A percentile compares a stretch with the other conserved stretches of the same genome.
These are phyloP conservation scores for Epichloe sp. DNA, from an alignment of 2,329 filamentous ascomycete species.

Conservation along the genomic window DNA sequence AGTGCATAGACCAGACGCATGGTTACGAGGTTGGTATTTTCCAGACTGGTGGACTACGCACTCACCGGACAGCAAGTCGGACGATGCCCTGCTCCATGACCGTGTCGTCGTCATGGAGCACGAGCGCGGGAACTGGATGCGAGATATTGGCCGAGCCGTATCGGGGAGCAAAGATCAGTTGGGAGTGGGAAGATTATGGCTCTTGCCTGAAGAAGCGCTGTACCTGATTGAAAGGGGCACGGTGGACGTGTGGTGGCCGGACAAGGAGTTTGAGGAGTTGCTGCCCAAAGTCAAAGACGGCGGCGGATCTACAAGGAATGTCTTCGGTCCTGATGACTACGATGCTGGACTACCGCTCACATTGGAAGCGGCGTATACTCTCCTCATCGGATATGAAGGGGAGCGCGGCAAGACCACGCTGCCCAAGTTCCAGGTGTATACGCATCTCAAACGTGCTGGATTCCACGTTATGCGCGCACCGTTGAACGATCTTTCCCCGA, in stretches of 20 bases:
- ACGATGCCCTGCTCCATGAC: conserved; percentile 23
- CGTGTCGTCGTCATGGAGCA: conserved; percentile 56
- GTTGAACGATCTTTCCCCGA: conserved; percentile 6
- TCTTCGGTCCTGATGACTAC: conserved; percentile 27
- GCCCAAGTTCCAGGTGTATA: conserved; percentile 79
- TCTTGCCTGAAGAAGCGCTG: conserved; percentile 83
- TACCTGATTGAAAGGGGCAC: conserved; percentile 81
- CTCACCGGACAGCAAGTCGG: conserved; percentile 9
- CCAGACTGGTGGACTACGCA: conserved; percentile 39
- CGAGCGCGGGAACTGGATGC: conserved; percentile 58
- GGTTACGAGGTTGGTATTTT: conserved; percentile 61
- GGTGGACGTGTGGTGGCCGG: conserved; percentile 76
- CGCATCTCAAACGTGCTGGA: conserved; percentile 68
- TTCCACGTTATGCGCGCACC: conserved; percentile 68
- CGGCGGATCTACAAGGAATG: conserved; percentile 6
- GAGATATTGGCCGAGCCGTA: conserved; percentile 58
- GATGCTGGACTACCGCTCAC: conserved; percentile 70
- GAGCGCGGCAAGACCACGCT: conserved; percentile 49
- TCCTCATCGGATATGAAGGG: conserved; percentile 61
- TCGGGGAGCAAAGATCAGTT: conserved; percentile 39
- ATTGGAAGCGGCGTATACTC: conserved; percentile 77
- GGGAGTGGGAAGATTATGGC: conserved; percentile 56
- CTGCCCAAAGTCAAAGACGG: conserved; percentile 23
- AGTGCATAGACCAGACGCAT: conserved; percentile 54
- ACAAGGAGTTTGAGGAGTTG: conserved; percentile 34